Evolutionary conservation across 2,329 filamentous ascomycete genomes (phyloP).

Genomic region (Parascedosporium putredinis): DNA sequence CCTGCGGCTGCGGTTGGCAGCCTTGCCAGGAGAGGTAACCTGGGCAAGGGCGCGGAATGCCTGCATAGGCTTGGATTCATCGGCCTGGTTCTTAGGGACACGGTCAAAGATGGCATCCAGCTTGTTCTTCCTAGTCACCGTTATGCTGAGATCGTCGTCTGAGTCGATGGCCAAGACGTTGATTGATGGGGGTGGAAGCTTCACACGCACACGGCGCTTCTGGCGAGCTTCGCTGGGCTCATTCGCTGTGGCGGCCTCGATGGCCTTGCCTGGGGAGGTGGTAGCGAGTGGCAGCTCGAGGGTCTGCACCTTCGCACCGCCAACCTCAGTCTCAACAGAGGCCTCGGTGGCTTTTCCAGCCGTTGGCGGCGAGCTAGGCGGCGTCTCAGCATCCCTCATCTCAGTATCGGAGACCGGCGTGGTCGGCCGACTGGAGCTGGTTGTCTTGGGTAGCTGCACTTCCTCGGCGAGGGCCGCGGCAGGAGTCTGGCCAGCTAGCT

Average conservation of each 20-base stretch:
- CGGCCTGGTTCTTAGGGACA: slow-evolving; percentile 50
- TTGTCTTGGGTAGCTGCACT: slow-evolving; percentile 25
- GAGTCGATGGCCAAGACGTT: slow-evolving; percentile 32
- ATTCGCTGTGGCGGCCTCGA: not conserved
- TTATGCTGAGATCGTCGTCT: slow-evolving; percentile 57
- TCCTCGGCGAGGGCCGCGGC: slow-evolving; percentile 17
- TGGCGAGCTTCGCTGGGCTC: slow-evolving; percentile 17
- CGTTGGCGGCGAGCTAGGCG: slow-evolving; percentile 58
- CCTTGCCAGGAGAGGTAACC: slow-evolving; percentile 50
- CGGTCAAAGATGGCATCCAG: slow-evolving; percentile 60
- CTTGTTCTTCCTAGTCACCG: slow-evolving; percentile 35
- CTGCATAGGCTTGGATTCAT: slow-evolving; percentile 53
- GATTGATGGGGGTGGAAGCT: slow-evolving; percentile 29
- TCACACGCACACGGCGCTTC: slow-evolving; percentile 41
- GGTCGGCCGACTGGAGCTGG: slow-evolving; percentile 45
- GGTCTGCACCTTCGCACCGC: slow-evolving; percentile 17
- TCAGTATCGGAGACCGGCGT: slow-evolving; percentile 42
- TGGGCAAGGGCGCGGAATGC: slow-evolving; percentile 66
- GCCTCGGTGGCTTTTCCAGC: slow-evolving; percentile 8
- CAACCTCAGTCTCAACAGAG: slow-evolving; percentile 11
- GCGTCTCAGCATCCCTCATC: slow-evolving; percentile 46
- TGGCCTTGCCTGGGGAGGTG: slow-evolving; percentile 17
- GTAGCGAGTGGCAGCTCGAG: slow-evolving; percentile 22
- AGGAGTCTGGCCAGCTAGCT: slow-evolving; percentile 29
- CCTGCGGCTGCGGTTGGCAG: slow-evolving; percentile 28